phyloP scores from a whole-genome alignment of 169 alveolate genomes.

The Condylostoma magnum region DNA sequence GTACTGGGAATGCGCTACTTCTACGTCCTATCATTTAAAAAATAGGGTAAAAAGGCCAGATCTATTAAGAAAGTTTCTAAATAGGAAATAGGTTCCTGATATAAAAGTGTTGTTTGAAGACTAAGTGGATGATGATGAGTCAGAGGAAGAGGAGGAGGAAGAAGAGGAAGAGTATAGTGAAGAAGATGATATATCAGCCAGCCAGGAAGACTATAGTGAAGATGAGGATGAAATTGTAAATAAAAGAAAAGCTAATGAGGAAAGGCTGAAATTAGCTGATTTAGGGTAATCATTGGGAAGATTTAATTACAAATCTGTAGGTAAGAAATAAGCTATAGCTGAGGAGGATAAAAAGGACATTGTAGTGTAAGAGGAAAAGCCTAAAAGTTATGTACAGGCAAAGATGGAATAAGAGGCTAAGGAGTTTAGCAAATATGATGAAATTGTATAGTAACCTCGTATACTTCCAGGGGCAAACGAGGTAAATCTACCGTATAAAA shows the following conservation, averaged over 20 bases:
- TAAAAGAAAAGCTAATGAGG: too few species aligned
- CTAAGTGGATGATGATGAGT: not conserved
- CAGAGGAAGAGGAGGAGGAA: not conserved
- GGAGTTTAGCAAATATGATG: not conserved
- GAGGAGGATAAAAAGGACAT: not conserved
- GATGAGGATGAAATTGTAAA: too few species aligned
- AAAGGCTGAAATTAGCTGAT: not conserved
- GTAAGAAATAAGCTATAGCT: not conserved
- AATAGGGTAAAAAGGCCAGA: constrained; percentile 6
- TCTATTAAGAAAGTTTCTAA: not conserved
- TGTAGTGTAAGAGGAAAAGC: not conserved
- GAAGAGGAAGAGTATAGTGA: not conserved
- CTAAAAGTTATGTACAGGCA: not conserved
- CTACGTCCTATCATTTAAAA: not conserved
- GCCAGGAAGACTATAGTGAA: constrained; percentile 6
- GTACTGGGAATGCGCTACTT: constrained; percentile 34
- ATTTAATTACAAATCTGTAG: constrained; percentile 1
- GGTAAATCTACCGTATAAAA: constrained; percentile 46
- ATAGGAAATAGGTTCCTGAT: not conserved
- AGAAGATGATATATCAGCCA: not conserved
- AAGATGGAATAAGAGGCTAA: constrained; percentile 4
- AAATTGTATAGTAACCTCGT: constrained; percentile 15
- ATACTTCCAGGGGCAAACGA: not conserved
- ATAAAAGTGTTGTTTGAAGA: not conserved
- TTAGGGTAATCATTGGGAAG: not conserved